Percentiles rank a stretch among this genome's conserved stretches.
Evolutionary conservation across 2,329 filamentous ascomycete species (phyloP).

Genomic region (Stachybotrys chartarum): DNA sequence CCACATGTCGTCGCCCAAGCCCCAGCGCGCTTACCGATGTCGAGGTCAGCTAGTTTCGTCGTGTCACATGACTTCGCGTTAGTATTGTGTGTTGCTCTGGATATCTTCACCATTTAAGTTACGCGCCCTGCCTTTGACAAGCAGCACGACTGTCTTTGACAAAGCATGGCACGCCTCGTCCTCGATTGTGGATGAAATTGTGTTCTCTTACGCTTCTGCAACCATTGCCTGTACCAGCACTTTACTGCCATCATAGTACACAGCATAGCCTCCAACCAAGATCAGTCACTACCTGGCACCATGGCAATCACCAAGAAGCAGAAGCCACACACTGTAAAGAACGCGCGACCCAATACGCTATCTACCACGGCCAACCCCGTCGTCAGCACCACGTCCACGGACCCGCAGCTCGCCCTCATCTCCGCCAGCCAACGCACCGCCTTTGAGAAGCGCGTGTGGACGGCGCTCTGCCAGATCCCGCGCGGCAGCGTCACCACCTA

Average conservation of each 20-base stretch:
- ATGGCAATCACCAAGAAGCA: neutral
- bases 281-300: neutral
- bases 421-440: constrained; percentile 35
- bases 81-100: constrained; percentile 17
- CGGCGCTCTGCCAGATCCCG: constrained; percentile 70
- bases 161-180: neutral
- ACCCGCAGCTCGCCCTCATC: constrained; percentile 36
- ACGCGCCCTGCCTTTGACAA: neutral
- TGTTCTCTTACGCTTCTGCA: neutral
- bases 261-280: neutral
- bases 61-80: constrained; percentile 19
- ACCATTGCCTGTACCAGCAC: neutral
- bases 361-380: constrained; percentile 1
- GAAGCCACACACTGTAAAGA: neutral
- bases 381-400: constrained; percentile 19
- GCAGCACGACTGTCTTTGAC: neutral
- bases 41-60: neutral
- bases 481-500: constrained; percentile 72
- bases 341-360: neutral
- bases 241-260: neutral
- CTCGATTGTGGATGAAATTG: neutral
- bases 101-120: constrained; percentile 9
- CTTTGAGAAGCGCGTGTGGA: constrained; percentile 61
- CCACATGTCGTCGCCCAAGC: too few species aligned
- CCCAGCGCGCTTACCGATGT: neutral